Base-by-base conservation (phyloP, 2,329 filamentous ascomycete genomes). In the Rhynchosporium graminicola region DNA sequence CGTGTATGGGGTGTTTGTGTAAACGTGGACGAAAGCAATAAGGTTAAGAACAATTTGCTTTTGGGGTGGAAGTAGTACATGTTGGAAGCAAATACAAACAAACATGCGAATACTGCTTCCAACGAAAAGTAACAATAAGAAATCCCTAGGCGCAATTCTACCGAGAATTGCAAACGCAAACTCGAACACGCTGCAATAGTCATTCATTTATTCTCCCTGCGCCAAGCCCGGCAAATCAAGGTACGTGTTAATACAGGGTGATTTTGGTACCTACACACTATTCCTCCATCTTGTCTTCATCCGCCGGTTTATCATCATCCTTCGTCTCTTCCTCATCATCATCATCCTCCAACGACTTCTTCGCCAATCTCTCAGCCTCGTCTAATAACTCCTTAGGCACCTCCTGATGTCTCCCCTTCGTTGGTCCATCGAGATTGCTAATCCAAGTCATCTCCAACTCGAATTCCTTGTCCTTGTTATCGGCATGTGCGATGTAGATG, bases 371-470 rank as follows among this genome's bases (percentile, higher is more conserved):
- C 83, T 97, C 92, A 13, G 95, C 95, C 80, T 98, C 94, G 76
- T 97, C 92, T 63, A 88, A 82, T 72, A 99, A 78, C 69, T 92
- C 90, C 81, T 91, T 93, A 62, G 95, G 95, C 63, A 99, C 95
- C 78, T 96, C 92, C 77, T 94, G 84, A 75, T 99, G 95, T 72
- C 88, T 87, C 67, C 95, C 95, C 80, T 96, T 94, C 66, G 93
- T 98, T 42, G 93, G 92, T 4, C 93, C 94, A 68, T 90, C 86
- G 54, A 87, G 78, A 59, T 84, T 86, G 77, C 92, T 97, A 77
- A 98, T 91, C 95, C 95, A 99, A 63, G 91, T 96, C 92, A 99
- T 96, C 82, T 99, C 95, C 64, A 99, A 83, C 86, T 99, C 95
- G 74, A 98, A 99, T 69, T 98, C 95, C 83, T 99, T 99, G 80